These are phyloP conservation scores for Debaryomyces sp. DNA, from an alignment of 1,139 yeast species.

Conservation along the genomic window DNA sequence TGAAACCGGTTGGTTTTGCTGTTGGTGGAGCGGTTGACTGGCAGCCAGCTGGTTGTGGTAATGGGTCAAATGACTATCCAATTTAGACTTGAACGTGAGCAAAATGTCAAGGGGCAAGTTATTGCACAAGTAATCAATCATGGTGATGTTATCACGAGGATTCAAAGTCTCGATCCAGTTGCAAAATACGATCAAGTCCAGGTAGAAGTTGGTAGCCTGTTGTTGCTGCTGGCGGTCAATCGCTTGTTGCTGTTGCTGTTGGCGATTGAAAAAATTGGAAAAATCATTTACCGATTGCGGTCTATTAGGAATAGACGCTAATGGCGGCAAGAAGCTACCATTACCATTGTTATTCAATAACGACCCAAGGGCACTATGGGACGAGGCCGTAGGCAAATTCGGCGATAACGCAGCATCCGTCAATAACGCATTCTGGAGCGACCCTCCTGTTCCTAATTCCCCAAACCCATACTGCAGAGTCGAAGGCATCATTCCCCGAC, in stretches of 20 bases:
- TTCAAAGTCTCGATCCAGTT: conserved; percentile 63
- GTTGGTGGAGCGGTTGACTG: conserved; percentile 12
- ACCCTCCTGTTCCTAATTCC: conserved; percentile 6
- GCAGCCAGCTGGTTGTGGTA: conserved; percentile 9
- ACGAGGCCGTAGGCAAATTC: background rate
- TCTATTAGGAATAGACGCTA: conserved; percentile 38
- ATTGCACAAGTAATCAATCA: conserved; percentile 60
- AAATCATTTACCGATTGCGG: conserved; percentile 51
- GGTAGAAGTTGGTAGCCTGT: conserved; percentile 31
- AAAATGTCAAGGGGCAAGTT: conserved; percentile 51
- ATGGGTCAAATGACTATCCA: conserved; percentile 35
- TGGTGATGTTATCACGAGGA: conserved; percentile 57
- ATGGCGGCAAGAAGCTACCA: conserved; percentile 20
- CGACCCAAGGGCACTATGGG: conserved; percentile 7
- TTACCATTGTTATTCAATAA: conserved; percentile 13
- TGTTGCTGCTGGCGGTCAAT: conserved; percentile 16
- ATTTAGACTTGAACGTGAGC: conserved; percentile 45
- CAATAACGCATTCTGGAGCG: conserved; percentile 18
- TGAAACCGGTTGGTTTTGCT: conserved; percentile 5
- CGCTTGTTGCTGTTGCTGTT: conserved; percentile 19
- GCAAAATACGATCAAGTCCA: conserved; percentile 53
- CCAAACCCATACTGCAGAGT: conserved; percentile 25
- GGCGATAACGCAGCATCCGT: conserved; percentile 26
- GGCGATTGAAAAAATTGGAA: conserved; percentile 29
- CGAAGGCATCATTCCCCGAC: conserved; percentile 25